Conservation (phyloP, 2,329 filamentous ascomycete genomes). For the Aspergillus pseudotamarii region DNA sequence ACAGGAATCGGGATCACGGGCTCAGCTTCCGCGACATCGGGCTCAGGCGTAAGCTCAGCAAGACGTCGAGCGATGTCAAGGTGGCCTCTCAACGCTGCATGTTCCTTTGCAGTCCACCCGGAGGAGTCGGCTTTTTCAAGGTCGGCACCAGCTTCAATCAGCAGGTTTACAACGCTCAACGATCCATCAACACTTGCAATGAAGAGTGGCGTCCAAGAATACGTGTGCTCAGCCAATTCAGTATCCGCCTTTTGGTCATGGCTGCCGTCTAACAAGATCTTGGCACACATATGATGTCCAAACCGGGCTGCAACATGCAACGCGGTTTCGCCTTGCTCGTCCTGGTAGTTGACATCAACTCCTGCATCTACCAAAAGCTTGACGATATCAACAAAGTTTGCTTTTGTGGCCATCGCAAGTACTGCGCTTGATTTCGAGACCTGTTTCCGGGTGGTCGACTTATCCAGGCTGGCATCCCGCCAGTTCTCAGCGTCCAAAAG, state of each 20-base stretch:
- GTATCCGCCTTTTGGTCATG: constrained; percentile 72
- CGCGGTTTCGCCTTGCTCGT: constrained; percentile 86
- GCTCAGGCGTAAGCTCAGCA: constrained; percentile 56
- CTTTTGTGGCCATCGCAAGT: constrained; percentile 82
- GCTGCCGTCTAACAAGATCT: constrained; percentile 71
- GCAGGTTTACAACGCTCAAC: constrained; percentile 70
- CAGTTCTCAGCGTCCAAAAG: constrained; percentile 81
- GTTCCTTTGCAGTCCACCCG: constrained; percentile 92
- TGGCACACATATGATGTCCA: constrained; percentile 79
- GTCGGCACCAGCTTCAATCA: constrained; percentile 78
- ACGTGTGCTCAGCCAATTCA: constrained; percentile 78
- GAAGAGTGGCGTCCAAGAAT: constrained; percentile 94
- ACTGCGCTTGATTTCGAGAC: constrained; percentile 85
- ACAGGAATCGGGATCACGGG: constrained; percentile 35
- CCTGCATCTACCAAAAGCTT: constrained; percentile 85
- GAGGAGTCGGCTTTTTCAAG: constrained; percentile 76
- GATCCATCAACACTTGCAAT: constrained; percentile 90
- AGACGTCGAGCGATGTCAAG: constrained; percentile 76
- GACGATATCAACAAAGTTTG: constrained; percentile 83
- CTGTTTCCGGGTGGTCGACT: constrained; percentile 66
- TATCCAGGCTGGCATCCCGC: constrained; percentile 65
- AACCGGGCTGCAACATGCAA: constrained; percentile 90
- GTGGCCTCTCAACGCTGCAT: constrained; percentile 87
- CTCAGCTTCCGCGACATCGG: constrained; percentile 37
- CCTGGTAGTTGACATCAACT: constrained; percentile 90